Conservation (phyloP, 495 filamentous ascomycete genomes). For the Penicillium simplicissimum region DNA sequence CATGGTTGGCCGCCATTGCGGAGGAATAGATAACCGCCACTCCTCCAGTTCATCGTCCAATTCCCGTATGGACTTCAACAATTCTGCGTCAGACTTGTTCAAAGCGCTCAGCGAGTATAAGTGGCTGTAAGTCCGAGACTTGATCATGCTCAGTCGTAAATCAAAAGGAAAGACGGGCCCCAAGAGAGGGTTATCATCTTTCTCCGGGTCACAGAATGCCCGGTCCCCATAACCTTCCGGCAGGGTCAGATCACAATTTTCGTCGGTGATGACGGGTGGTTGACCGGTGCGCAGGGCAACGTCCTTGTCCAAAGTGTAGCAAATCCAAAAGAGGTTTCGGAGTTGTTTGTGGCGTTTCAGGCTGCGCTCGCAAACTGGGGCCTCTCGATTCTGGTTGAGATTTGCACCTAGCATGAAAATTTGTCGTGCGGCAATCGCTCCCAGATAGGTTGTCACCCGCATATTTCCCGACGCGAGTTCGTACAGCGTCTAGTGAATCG, state of each 20-base stretch:
- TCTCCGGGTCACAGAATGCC: conserved; percentile 32
- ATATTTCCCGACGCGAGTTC: conserved; percentile 49
- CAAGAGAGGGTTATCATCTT: conserved; percentile 17
- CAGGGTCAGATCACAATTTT: conserved; percentile 55
- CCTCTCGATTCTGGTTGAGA: conserved; percentile 7
- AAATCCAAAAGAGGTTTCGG: conserved; percentile 55
- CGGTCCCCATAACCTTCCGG: conserved; percentile 45
- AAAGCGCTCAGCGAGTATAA: conserved; percentile 49
- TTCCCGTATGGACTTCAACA: conserved; percentile 53
- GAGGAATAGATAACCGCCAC: conserved; percentile 50
- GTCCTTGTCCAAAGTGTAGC: conserved; percentile 55
- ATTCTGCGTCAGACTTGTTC: conserved; percentile 53
- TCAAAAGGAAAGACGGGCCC: conserved; percentile 50
- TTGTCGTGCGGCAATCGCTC: conserved; percentile 43
- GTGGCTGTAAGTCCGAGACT: conserved; percentile 47
- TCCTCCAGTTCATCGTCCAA: conserved; percentile 53
- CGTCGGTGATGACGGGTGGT: conserved; percentile 51
- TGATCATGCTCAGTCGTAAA: conserved; percentile 51
- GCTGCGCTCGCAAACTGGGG: conserved; percentile 4
- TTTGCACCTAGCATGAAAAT: conserved; percentile 53
- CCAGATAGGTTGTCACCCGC: conserved; percentile 44
- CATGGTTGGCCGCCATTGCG: conserved; percentile 43
- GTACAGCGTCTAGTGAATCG: conserved; percentile 36
- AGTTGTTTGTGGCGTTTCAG: conserved; percentile 34
- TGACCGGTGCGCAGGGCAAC: conserved; percentile 51